Percentiles rank a stretch among this genome's conserved stretches.
Conservation (phyloP, 1,139 yeast species). For the Kodamaea fungicola region DNA sequence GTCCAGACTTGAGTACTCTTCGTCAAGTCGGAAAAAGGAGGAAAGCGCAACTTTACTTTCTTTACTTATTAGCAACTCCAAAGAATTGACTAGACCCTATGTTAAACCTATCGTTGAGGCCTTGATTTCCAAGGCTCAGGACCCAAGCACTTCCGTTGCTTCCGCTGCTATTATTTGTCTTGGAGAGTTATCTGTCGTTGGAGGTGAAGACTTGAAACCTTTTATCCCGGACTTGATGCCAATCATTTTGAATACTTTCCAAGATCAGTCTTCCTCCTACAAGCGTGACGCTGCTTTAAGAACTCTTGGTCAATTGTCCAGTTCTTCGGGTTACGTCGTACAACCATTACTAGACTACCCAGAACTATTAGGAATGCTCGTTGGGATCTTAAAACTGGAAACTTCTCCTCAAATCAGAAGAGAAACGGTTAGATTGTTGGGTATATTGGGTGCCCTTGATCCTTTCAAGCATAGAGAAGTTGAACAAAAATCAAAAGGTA, state of each 20-base stretch:
- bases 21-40: constrained; percentile 74
- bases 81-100: constrained; percentile 81
- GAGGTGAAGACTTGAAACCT: constrained; percentile 78
- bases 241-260: constrained; percentile 77
- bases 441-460: constrained; percentile 93
- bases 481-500: constrained; percentile 64
- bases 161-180: constrained; percentile 84
- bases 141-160: constrained; percentile 73
- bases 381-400: constrained; percentile 78
- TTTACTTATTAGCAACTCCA: constrained; percentile 71
- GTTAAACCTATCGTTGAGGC: constrained; percentile 87
- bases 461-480: constrained; percentile 94
- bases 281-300: constrained; percentile 89
- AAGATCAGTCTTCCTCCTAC: constrained; percentile 82
- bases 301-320: constrained; percentile 83
- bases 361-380: constrained; percentile 75
- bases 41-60: constrained; percentile 80
- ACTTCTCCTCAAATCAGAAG: constrained; percentile 69
- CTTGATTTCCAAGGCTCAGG: constrained; percentile 72
- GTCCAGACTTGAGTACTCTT: constrained; percentile 80
- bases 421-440: constrained; percentile 84
- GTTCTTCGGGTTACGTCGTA: constrained; percentile 91
- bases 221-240: constrained; percentile 83
- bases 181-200: constrained; percentile 85
- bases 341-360: constrained; percentile 93